Percentiles rank a stretch among this genome's conserved stretches.
Evolutionary conservation across 768 basidiomycete genomes (phyloP).

Genomic region (Imleria badia): DNA sequence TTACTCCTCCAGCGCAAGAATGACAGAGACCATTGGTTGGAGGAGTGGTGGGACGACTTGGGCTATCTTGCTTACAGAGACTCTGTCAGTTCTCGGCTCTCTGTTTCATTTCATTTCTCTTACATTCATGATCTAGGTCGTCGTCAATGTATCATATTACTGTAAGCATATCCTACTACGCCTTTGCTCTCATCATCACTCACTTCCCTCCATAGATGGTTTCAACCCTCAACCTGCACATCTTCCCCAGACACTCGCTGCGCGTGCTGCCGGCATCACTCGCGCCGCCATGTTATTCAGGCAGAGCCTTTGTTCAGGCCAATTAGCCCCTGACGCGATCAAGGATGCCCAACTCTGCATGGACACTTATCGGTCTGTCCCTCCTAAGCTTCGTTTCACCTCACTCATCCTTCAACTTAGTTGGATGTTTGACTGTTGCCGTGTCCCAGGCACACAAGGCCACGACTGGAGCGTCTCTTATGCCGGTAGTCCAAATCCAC

Average conservation of each 20-base stretch:
- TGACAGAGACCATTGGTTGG: constrained; percentile 76
- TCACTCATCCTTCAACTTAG: constrained; percentile 35
- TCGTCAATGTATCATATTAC: constrained; percentile 93
- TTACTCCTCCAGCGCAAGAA: constrained; percentile 56
- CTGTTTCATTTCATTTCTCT: background rate
- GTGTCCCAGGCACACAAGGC: constrained; percentile 71
- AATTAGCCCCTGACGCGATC: constrained; percentile 60
- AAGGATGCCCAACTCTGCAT: constrained; percentile 77
- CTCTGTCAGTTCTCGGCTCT: constrained; percentile 48
- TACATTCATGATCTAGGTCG: constrained; percentile 49
- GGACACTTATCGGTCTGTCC: constrained; percentile 75
- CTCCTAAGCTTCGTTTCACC: background rate
- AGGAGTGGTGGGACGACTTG: constrained; percentile 91
- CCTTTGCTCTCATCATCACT: constrained; percentile 6
- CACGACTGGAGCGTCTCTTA: constrained; percentile 77
- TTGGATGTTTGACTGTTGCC: constrained; percentile 93
- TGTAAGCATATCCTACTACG: constrained; percentile 48
- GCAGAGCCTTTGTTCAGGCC: constrained; percentile 62
- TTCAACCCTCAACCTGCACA: constrained; percentile 68
- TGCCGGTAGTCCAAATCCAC: constrained; percentile 42
- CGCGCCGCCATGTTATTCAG: constrained; percentile 76
- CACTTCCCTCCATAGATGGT: constrained; percentile 54
- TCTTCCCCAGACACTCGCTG: constrained; percentile 53
- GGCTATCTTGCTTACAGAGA: constrained; percentile 86
- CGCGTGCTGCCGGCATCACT: constrained; percentile 70